Evolutionary conservation across 768 basidiomycete genomes (phyloP).

Genomic region (Phylloporus sp.): DNA sequence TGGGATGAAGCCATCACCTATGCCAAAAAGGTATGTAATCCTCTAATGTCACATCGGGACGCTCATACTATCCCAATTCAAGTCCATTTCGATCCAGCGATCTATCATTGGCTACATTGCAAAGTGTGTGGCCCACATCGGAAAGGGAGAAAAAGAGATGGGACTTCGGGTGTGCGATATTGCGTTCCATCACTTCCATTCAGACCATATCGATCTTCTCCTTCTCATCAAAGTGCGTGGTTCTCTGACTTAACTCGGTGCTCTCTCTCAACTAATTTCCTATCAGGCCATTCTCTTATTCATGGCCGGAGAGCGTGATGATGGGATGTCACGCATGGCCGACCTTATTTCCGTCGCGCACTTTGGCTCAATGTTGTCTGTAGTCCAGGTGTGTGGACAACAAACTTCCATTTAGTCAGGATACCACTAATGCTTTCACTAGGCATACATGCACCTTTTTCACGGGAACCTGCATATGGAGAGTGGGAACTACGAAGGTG

Average conservation of each 20-base stretch:
- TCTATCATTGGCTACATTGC: background rate
- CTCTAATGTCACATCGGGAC: background rate
- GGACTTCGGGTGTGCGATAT: background rate
- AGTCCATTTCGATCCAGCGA: background rate
- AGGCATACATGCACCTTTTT: background rate
- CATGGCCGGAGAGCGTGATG: constrained; percentile 3
- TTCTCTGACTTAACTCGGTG: background rate
- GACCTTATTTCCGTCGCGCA: background rate
- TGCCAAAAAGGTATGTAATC: background rate
- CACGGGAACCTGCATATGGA: background rate
- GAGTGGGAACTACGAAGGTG: background rate
- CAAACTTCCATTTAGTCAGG: background rate
- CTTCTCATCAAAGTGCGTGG: background rate
- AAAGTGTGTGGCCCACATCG: background rate
- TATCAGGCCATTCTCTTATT: constrained; percentile 4
- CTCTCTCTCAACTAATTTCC: background rate
- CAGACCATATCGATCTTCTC: background rate
- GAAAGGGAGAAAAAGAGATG: background rate
- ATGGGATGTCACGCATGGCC: constrained; percentile 3
- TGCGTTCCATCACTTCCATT: background rate
- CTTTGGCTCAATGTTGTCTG: background rate
- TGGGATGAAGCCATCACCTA: background rate
- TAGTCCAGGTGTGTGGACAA: background rate
- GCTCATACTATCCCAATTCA: background rate
- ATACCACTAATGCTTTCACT: background rate